Evolutionary conservation across 2,329 filamentous ascomycete species (phyloP).

Genomic region (Trichoderma guizhouense): DNA sequence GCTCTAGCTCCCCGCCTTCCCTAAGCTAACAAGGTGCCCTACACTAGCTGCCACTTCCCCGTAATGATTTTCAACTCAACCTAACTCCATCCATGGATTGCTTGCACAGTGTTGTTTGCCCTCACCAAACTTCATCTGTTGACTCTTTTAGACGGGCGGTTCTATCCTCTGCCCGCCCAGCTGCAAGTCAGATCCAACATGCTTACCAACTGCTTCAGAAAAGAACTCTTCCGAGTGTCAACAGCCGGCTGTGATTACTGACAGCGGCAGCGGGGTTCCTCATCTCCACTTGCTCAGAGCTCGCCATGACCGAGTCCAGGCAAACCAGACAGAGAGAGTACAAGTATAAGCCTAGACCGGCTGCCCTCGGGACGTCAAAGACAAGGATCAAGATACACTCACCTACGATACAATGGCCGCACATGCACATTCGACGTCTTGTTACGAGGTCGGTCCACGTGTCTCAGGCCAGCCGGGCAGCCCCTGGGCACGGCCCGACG

Average conservation of each 20-base stretch:
- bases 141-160: background rate
- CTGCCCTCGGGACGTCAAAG: background rate
- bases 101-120: background rate
- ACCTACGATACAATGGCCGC: background rate
- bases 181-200: background rate
- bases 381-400: background rate
- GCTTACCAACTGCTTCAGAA: background rate
- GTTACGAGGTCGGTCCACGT: background rate
- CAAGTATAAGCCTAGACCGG: background rate
- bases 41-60: background rate
- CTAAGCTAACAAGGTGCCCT: background rate
- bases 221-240: background rate
- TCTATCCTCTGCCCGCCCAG: background rate
- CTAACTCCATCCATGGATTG: background rate
- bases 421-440: background rate
- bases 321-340: too few species aligned
- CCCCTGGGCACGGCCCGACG: conserved; percentile 1
- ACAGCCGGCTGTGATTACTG: background rate
- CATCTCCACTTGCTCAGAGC: background rate
- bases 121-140: background rate
- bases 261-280: background rate
- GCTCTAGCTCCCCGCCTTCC: background rate
- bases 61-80: background rate
- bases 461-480: background rate
- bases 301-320: background rate